phyloP scores from a whole-genome alignment of 208 protist genomes.

The Wallacemonas sp. region DNA sequence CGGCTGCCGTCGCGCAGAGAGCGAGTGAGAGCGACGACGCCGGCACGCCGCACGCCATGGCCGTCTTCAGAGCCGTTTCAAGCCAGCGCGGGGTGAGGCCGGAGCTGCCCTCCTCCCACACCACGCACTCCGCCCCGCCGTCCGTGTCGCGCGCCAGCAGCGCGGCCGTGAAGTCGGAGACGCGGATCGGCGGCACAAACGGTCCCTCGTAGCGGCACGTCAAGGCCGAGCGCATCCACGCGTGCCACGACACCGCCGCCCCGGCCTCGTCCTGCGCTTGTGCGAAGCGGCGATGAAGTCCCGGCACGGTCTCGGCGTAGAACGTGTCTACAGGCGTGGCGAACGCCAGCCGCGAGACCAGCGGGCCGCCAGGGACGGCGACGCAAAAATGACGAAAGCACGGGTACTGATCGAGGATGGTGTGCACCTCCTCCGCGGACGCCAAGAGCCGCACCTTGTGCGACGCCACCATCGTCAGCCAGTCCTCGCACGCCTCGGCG shows the following conservation, averaged over 20 bases:
- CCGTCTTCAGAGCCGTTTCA: constrained; percentile 78
- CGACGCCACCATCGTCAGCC: not conserved
- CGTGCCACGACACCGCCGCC: constrained; percentile 38
- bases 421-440: constrained; percentile 23
- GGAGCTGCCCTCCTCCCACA: constrained; percentile 63
- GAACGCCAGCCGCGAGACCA: constrained; percentile 67
- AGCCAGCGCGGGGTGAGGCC: constrained; percentile 74
- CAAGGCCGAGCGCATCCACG: constrained; percentile 82
- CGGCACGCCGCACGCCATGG: constrained; percentile 62
- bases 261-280: not conserved
- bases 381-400: constrained; percentile 55
- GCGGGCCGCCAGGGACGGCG: constrained; percentile 68
- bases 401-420: constrained; percentile 24
- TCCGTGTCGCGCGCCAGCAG: constrained; percentile 27
- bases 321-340: constrained; percentile 38
- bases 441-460: constrained; percentile 22
- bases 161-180: constrained; percentile 56
- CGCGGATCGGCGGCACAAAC: constrained; percentile 66
- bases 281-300: constrained; percentile 26
- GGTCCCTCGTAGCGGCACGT: constrained; percentile 83
- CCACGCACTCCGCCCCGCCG: constrained; percentile 39
- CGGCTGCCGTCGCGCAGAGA: constrained; percentile 24
- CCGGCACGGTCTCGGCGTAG: constrained; percentile 32
- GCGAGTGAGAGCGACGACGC: constrained; percentile 38
- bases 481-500: constrained; percentile 1